phyloP scores from a whole-genome alignment of 495 filamentous ascomycete species.

The Podospora conica region DNA sequence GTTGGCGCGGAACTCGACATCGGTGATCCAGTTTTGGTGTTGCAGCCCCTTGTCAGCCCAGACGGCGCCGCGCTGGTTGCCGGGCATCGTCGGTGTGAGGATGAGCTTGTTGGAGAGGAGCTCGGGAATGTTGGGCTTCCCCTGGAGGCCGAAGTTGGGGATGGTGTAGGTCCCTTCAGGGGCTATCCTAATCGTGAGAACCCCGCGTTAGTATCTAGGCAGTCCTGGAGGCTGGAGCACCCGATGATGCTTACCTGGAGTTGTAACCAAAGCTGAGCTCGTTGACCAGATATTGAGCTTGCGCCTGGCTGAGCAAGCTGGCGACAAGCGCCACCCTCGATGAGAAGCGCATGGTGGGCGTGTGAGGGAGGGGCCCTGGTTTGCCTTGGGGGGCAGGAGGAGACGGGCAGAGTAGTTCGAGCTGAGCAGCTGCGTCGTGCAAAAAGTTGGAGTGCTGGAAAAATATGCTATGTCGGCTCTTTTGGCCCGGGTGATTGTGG shows the following conservation, averaged over 20 bases:
- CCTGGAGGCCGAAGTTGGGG: slow-evolving; percentile 58
- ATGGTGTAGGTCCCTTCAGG: slow-evolving; percentile 31
- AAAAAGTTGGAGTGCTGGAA: not conserved
- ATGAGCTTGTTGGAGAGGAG: slow-evolving; percentile 87
- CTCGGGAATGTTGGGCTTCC: slow-evolving; percentile 63
- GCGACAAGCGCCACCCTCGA: slow-evolving; percentile 44
- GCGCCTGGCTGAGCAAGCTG: slow-evolving; percentile 48
- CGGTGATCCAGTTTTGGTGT: slow-evolving; percentile 66
- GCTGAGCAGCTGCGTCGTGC: not conserved
- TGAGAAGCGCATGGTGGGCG: slow-evolving; percentile 37
- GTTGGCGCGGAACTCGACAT: slow-evolving; percentile 80
- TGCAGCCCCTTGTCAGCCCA: slow-evolving; percentile 65
- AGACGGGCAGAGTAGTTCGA: not conserved
- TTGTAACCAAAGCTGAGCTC: slow-evolving; percentile 75
- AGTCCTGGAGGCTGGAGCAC: not conserved
- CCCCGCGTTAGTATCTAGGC: not conserved
- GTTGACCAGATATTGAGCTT: slow-evolving; percentile 51
- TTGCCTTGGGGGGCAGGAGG: slow-evolving; percentile 4
- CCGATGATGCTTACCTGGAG: slow-evolving; percentile 42
- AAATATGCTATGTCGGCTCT: slow-evolving; percentile 2
- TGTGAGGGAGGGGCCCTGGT: not conserved
- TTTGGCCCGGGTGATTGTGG: slow-evolving; percentile 11
- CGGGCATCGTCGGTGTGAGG: slow-evolving; percentile 81
- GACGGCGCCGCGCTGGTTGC: slow-evolving; percentile 73
- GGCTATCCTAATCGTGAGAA: slow-evolving; percentile 31